These are phyloP conservation scores for Mycena sp. DNA, from an alignment of 1,284 basidiomycete genomes.

Conservation along the genomic window DNA sequence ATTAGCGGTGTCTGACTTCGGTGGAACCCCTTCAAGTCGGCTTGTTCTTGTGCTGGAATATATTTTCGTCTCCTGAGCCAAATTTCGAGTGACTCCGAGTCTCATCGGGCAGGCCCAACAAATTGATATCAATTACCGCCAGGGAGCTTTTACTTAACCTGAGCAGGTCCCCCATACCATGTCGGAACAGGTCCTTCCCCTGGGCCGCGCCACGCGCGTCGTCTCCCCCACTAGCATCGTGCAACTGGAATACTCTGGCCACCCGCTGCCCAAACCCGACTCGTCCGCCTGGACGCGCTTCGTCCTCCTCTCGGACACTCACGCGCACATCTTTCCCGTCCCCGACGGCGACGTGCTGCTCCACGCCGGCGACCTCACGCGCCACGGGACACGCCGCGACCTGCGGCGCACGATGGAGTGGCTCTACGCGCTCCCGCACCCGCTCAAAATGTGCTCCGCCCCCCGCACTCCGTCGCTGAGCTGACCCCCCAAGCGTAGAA, in stretches of 20 bases:
- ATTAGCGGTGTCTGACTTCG: too few relatives aligned
- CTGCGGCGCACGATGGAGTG: slow-evolving; percentile 65
- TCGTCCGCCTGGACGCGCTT: slow-evolving; percentile 53
- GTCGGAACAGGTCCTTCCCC: neutral
- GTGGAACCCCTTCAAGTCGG: too few relatives aligned
- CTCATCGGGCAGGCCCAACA: too few relatives aligned
- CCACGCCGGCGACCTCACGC: slow-evolving; percentile 71
- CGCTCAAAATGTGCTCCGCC: slow-evolving; percentile 62
- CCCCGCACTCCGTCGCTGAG: neutral
- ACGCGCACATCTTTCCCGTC: slow-evolving; percentile 48
- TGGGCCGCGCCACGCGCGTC: neutral
- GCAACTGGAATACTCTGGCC: slow-evolving; percentile 3
- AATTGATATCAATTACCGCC: too few relatives aligned
- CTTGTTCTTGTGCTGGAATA: too few relatives aligned
- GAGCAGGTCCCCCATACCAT: too few relatives aligned
- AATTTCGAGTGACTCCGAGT: too few relatives aligned
- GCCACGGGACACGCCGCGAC: slow-evolving; percentile 53
- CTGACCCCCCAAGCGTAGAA: slow-evolving; percentile 34
- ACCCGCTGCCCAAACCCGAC: neutral
- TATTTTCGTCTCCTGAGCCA: too few relatives aligned
- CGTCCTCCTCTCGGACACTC: slow-evolving; percentile 59
- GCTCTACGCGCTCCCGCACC: slow-evolving; percentile 63
- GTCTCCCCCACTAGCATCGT: neutral
- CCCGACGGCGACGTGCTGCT: slow-evolving; percentile 70
- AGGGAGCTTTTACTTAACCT: too few relatives aligned